Percentiles rank a stretch among this genome's conserved stretches.
phyloP scores from a whole-genome alignment of 1,139 yeast species.

The Blastobotrys raffinosifermentans region DNA sequence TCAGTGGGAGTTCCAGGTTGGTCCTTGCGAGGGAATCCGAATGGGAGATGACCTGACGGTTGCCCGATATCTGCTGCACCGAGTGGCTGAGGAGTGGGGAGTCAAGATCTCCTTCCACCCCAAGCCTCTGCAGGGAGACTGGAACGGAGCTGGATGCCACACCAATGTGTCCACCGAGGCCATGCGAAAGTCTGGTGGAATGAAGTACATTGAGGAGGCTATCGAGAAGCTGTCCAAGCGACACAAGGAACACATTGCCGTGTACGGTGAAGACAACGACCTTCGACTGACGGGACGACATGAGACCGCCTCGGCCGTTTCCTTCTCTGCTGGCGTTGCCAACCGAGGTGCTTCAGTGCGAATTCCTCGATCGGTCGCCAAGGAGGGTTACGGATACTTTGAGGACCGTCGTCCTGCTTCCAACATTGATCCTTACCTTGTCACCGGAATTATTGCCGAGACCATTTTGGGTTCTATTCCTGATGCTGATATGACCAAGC shows the following conservation, averaged over 20 bases:
- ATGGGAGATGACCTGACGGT: conserved; percentile 99
- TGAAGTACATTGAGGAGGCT: conserved; percentile 88
- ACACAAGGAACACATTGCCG: conserved; percentile 92
- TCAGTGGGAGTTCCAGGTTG: conserved; percentile 99
- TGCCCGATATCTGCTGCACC: conserved; percentile 84
- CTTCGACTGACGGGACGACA: conserved; percentile 95
- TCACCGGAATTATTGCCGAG: conserved; percentile 96
- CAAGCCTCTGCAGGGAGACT: conserved; percentile 96
- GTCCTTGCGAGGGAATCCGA: conserved; percentile 90
- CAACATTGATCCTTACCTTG: conserved; percentile 97
- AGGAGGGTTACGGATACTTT: conserved; percentile 96
- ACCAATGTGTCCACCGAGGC: conserved; percentile 90
- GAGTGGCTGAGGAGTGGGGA: conserved; percentile 98
- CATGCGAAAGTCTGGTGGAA: conserved; percentile 95
- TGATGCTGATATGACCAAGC: conserved; percentile 81
- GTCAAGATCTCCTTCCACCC: conserved; percentile 99
- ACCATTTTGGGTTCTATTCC: conserved; percentile 94
- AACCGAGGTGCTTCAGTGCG: conserved; percentile 99
- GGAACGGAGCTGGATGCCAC: conserved; percentile 99
- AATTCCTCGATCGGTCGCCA: conserved; percentile 97
- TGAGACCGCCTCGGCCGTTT: conserved; percentile 92
- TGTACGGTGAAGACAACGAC: conserved; percentile 94
- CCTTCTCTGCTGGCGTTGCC: conserved; percentile 95
- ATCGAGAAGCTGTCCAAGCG: conserved; percentile 91
- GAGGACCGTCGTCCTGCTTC: conserved; percentile 99